Evolutionary conservation across 1,284 basidiomycete species (phyloP), one percentile per base, ranked within the genome.

Genomic region (Cutaneotrichosporon curvatum): DNA sequence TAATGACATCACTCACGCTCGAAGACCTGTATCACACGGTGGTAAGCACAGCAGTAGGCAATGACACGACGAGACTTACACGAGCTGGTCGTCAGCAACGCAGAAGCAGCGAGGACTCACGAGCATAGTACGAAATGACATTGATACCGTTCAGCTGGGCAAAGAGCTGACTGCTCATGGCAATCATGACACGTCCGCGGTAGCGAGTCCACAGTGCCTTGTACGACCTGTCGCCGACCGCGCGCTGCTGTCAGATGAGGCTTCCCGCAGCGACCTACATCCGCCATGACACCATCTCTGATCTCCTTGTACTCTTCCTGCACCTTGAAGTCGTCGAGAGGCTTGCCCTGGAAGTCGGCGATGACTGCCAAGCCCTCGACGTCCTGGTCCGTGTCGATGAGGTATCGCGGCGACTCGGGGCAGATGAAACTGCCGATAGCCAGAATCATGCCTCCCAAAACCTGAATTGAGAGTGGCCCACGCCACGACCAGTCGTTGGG

Each of bases 121-220:
- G 87, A 36, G 89, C 88, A 72, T 95, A 96, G 70, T 95, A 96
- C 4, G 86, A 90, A 21, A 96, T 92, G 47, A 92, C 88, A 63
- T 90, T 91, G 60, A 92, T 90, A 49, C 88, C 88, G 65, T 91
- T 90, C 83, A 96, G 74, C 71, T 96, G 94, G 39, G 92, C 92
- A 69, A 96, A 96, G 47, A 87, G 85, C 69, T 97, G 94, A 53
- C 88, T 89, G 16, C 88, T 91, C 88, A 94, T 94, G n/a, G 92
- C 94, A 50, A 97, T 82, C 55, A 96, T 70, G 5, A 97, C 91
- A 37, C 92, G 80, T 37, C 83, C 82, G 59, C 86, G 85, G 71
- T 96, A 96, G 56, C 81, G 80, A 58, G 72, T 81, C 88, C 90
- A 95, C 81, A 97, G 87, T 34, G 79, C 78, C 31, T 71, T 68